A percentile compares a stretch with the other conserved stretches of the same genome.
Evolutionary conservation across 768 basidiomycete species (phyloP).

Genomic region (Jaapia argillacea): DNA sequence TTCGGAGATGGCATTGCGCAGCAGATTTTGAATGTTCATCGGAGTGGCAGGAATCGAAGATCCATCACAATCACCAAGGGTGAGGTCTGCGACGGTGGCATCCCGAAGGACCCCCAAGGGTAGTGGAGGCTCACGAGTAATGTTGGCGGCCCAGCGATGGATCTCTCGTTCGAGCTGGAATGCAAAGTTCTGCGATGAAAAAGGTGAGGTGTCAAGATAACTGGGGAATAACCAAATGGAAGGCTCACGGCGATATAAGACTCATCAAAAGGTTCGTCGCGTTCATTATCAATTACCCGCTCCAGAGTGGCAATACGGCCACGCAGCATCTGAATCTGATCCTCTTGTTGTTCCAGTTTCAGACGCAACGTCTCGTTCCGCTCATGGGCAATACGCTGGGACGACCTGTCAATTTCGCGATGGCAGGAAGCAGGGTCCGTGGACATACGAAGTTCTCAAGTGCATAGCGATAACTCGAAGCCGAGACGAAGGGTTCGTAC

Average conservation of each 20-base stretch:
- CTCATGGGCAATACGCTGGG: slow-evolving; percentile 76
- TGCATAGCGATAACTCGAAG: slow-evolving; percentile 75
- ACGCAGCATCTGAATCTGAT: slow-evolving; percentile 66
- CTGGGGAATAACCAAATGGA: slow-evolving; percentile 2
- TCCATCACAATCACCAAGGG: slow-evolving; percentile 38
- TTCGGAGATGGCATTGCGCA: slow-evolving; percentile 76
- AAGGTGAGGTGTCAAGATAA: not conserved
- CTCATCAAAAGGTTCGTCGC: slow-evolving; percentile 68
- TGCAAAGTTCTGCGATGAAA: slow-evolving; percentile 53
- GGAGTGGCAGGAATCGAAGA: slow-evolving; percentile 23
- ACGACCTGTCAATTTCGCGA: not conserved
- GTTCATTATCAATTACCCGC: slow-evolving; percentile 39
- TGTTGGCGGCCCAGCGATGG: slow-evolving; percentile 82
- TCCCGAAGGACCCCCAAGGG: slow-evolving; percentile 42
- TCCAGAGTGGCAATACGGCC: slow-evolving; percentile 66
- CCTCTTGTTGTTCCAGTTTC: slow-evolving; percentile 77
- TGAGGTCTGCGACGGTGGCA: slow-evolving; percentile 51
- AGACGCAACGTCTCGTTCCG: slow-evolving; percentile 75
- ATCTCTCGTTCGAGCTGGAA: slow-evolving; percentile 74
- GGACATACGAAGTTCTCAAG: slow-evolving; percentile 67
- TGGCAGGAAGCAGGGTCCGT: slow-evolving; percentile 2
- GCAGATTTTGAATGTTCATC: slow-evolving; percentile 70
- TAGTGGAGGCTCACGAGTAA: slow-evolving; percentile 47
- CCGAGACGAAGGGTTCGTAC: slow-evolving; percentile 21
- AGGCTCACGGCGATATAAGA: slow-evolving; percentile 81